Evolutionary conservation across 2,329 filamentous ascomycete genomes (phyloP).

Genomic region (Berkeleyomyces basicola): DNA sequence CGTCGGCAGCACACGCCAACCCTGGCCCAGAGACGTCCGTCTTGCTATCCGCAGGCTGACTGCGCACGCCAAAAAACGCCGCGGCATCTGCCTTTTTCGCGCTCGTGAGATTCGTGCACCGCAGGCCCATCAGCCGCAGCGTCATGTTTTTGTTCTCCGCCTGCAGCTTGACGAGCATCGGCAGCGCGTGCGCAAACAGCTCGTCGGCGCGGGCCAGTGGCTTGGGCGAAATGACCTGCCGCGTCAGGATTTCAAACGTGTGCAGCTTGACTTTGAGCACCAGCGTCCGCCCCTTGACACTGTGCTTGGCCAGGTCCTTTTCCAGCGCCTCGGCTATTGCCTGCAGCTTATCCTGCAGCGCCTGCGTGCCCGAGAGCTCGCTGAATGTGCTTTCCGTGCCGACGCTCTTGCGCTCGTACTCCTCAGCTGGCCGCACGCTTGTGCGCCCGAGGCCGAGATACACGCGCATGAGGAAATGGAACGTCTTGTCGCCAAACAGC

Average conservation of each 20-base stretch:
- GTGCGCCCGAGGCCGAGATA: slow-evolving; percentile 80
- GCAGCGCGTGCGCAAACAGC: slow-evolving; percentile 63
- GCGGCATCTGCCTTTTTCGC: slow-evolving; percentile 65
- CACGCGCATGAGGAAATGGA: slow-evolving; percentile 67
- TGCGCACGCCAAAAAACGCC: slow-evolving; percentile 58
- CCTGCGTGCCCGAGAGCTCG: slow-evolving; percentile 52
- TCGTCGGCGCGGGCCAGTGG: slow-evolving; percentile 62
- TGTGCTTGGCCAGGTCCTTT: slow-evolving; percentile 61
- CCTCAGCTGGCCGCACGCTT: slow-evolving; percentile 67
- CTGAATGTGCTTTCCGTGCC: slow-evolving; percentile 86
- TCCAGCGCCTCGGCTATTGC: slow-evolving; percentile 72
- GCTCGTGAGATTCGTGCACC: slow-evolving; percentile 74
- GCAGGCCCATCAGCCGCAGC: slow-evolving; percentile 70
- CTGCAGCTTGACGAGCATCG: slow-evolving; percentile 70
- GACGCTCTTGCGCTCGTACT: slow-evolving; percentile 82
- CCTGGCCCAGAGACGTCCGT: background rate
- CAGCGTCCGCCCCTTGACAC: slow-evolving; percentile 79
- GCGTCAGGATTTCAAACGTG: slow-evolving; percentile 78
- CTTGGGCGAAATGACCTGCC: slow-evolving; percentile 60
- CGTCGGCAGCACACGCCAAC: slow-evolving; percentile 17
- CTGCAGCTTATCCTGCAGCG: slow-evolving; percentile 62
- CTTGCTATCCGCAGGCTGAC: slow-evolving; percentile 15
- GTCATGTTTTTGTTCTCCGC: slow-evolving; percentile 67
- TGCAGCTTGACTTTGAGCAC: slow-evolving; percentile 88
- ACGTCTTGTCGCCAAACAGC: slow-evolving; percentile 84